These are phyloP conservation scores for Aspergillus bridgeri DNA, from an alignment of 495 filamentous ascomycete species.

Conservation along the genomic window DNA sequence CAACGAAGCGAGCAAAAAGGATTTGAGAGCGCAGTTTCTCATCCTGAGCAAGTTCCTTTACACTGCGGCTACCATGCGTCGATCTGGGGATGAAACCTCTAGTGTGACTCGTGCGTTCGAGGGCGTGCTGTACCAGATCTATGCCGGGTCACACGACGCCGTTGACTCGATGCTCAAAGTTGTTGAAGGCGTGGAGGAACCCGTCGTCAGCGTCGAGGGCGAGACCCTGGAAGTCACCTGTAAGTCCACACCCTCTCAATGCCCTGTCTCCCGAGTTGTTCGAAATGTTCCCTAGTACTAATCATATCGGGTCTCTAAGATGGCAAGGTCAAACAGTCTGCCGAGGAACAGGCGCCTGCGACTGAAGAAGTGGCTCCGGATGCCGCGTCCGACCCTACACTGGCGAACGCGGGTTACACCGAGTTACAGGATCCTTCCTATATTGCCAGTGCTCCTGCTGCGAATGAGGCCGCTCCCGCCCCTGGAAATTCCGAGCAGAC, in stretches of 20 bases:
- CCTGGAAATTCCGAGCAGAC: constrained; percentile 32
- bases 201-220: constrained; percentile 60
- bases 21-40: constrained; percentile 55
- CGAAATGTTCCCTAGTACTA: constrained; percentile 12
- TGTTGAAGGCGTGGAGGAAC: constrained; percentile 75
- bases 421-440: constrained; percentile 55
- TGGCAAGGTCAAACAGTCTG: constrained; percentile 61
- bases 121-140: constrained; percentile 81
- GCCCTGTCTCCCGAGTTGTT: not conserved
- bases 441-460: constrained; percentile 17
- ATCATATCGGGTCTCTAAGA: constrained; percentile 44
- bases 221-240: constrained; percentile 69
- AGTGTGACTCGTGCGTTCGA: constrained; percentile 83
- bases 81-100: constrained; percentile 59
- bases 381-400: constrained; percentile 65
- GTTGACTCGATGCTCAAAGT: constrained; percentile 82
- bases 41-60: constrained; percentile 76
- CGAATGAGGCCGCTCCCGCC: constrained; percentile 15
- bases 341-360: constrained; percentile 38
- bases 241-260: constrained; percentile 42
- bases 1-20: constrained; percentile 51
- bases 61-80: constrained; percentile 69
- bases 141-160: constrained; percentile 77
- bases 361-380: constrained; percentile 28
- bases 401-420: constrained; percentile 71